Conservation (phyloP, 371 early-diverging fungal genomes). For the Dipsacomyces acuminosporus region DNA sequence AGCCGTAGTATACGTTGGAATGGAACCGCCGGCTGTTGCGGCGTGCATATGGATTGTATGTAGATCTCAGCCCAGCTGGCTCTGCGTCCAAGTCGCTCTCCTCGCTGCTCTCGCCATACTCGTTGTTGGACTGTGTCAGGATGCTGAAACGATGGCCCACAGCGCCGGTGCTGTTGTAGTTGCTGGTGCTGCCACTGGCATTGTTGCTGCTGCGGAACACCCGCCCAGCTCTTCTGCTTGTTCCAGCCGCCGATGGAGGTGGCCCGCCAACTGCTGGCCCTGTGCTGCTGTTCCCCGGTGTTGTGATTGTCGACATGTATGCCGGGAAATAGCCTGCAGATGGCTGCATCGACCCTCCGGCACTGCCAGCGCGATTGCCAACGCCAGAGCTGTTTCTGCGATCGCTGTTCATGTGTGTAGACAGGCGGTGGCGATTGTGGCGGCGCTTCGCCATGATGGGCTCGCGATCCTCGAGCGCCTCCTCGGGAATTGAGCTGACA, state of each 20-base stretch:
- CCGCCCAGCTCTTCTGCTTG: background rate
- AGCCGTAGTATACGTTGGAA: conserved; percentile 37
- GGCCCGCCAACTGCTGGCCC: background rate
- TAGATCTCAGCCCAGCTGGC: conserved; percentile 40
- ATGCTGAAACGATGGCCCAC: conserved; percentile 40
- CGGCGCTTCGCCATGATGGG: conserved; percentile 16
- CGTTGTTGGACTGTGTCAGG: conserved; percentile 37
- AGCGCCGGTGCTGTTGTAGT: background rate
- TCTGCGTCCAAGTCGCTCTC: conserved; percentile 42
- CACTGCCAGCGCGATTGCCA: conserved; percentile 1
- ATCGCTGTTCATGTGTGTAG: conserved; percentile 24
- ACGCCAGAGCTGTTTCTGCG: conserved; percentile 31
- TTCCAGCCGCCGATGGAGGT: background rate
- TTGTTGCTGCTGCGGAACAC: conserved; percentile 7
- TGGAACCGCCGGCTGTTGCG: conserved; percentile 41
- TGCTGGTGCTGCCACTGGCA: conserved; percentile 17
- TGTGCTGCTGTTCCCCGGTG: too few species aligned
- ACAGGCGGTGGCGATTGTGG: conserved; percentile 34
- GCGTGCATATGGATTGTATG: conserved; percentile 36
- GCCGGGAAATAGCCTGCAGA: conserved; percentile 22
- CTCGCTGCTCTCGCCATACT: conserved; percentile 37
- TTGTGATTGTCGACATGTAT: conserved; percentile 15
- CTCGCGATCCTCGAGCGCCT: conserved; percentile 24
- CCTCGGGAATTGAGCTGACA: conserved; percentile 43
- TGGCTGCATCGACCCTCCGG: background rate